Evolutionary conservation across 169 alveolate species (phyloP).

Genomic region (Plasmodium knowlesi): DNA sequence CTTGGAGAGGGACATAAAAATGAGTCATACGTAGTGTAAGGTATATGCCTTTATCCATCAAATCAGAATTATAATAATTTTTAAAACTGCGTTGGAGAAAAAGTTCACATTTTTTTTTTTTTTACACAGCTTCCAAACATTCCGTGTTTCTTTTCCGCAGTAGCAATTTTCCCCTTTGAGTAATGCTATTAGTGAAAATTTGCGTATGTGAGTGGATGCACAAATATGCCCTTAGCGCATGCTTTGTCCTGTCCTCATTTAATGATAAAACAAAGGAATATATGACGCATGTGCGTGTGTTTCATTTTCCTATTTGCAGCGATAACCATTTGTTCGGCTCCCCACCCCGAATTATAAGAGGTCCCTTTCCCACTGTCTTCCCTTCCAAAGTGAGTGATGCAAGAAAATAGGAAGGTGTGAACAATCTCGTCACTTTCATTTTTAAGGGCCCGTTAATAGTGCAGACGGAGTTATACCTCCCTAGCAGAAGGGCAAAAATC

Average conservation of each 20-base stretch:
- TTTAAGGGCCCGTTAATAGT: background rate
- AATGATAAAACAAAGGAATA: background rate
- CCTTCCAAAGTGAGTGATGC: background rate
- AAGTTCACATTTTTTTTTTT: background rate
- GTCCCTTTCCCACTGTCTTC: background rate
- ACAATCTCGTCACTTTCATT: background rate
- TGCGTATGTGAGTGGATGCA: background rate
- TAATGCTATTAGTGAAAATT: background rate
- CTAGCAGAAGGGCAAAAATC: background rate
- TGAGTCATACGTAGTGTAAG: background rate
- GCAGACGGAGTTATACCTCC: background rate
- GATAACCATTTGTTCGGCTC: background rate
- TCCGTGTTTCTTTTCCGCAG: background rate
- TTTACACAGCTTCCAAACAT: background rate
- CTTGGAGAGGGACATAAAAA: background rate
- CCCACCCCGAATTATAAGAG: background rate
- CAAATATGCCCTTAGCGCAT: background rate
- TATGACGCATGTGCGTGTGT: background rate
- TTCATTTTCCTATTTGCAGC: background rate
- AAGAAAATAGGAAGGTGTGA: background rate
- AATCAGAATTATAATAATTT: background rate
- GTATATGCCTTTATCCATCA: background rate
- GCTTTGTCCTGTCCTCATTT: background rate
- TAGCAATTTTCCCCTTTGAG: background rate
- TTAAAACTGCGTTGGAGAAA: background rate